Base-by-base conservation (phyloP, 108 stramenopile genomes). In the Skeletonema potamos region DNA sequence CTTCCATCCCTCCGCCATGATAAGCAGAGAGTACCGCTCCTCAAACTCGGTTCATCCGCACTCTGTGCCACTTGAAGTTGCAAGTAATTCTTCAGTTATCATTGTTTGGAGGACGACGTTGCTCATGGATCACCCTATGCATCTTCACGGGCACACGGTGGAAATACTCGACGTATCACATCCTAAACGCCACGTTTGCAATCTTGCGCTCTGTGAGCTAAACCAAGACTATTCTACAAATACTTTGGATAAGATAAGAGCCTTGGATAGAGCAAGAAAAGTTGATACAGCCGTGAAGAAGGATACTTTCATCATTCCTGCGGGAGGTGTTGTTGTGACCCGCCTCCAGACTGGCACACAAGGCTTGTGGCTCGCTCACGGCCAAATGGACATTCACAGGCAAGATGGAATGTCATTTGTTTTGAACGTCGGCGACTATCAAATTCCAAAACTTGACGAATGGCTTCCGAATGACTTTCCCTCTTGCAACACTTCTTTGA, bases 231-330 rank as follows among this genome's bases (percentile, higher is more conserved):
- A 51, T 6, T 51, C 48, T 6, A 24, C 48, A 24, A 51, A 51
- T 20, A 51, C 22, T 4, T 7, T 51, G 48, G 58, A 68, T n/a
- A 41, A 36, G 17, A 20, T 75, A 15, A 57, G 51, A 41, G 57
- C 43, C 1, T 44, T 75, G 43, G 68, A 68, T 28, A 70, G 17
- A 54, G 54, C 41, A 24, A 37, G 18, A 11, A 22, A 7, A 51
- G 4, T n/a, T 6, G 59, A 58, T 43, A 11, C 22, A 37, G 41
- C 29, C 32, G 48, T 62, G 7, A 61, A 18, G 39, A 75, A 75
- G 44, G 74, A 75, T 36, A 69, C 74, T 18, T 68, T 75, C 24
- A 33, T 75, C 0, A 61, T 75, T 18, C 74, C 74, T 61, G 74
- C 68, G 7, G 68, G 74, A 51, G 74, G 74, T 15, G 74, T 60